phyloP scores from a whole-genome alignment of 768 basidiomycete genomes.

The Mycena galericulata region DNA sequence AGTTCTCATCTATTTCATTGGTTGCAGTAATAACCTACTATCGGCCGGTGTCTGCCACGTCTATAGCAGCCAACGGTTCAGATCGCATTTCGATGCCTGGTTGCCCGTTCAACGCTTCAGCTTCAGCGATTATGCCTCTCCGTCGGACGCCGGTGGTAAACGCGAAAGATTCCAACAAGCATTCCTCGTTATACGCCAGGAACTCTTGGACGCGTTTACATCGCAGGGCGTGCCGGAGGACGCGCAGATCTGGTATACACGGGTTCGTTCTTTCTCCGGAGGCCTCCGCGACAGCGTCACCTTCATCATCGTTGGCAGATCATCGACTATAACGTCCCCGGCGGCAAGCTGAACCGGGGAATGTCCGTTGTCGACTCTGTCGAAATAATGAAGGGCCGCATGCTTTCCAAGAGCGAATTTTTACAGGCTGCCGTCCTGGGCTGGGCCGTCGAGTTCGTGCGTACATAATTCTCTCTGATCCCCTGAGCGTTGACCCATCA shows the following conservation, averaged over 20 bases:
- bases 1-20: too few species aligned
- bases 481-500: not conserved
- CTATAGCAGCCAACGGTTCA: too few species aligned
- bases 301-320: slow-evolving; percentile 57
- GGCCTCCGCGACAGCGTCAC: not conserved
- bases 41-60: too few species aligned
- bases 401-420: slow-evolving; percentile 85
- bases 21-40: too few species aligned
- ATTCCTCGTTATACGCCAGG: slow-evolving; percentile 79
- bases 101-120: not conserved
- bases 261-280: slow-evolving; percentile 64
- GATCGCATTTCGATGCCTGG: not conserved
- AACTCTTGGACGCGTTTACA: slow-evolving; percentile 77
- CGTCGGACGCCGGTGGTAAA: not conserved
- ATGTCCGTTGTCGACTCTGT: slow-evolving; percentile 94
- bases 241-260: slow-evolving; percentile 85
- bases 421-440: slow-evolving; percentile 88
- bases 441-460: slow-evolving; percentile 95
- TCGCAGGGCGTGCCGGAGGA: slow-evolving; percentile 84
- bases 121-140: too few species aligned
- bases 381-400: slow-evolving; percentile 82
- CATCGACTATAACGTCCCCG: slow-evolving; percentile 92
- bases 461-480: slow-evolving; percentile 48
- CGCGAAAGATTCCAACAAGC: slow-evolving; percentile 77
- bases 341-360: slow-evolving; percentile 97